Evolutionary conservation across 257 asterid genomes (phyloP).

Genomic region (Nicotiana noctiflora): DNA sequence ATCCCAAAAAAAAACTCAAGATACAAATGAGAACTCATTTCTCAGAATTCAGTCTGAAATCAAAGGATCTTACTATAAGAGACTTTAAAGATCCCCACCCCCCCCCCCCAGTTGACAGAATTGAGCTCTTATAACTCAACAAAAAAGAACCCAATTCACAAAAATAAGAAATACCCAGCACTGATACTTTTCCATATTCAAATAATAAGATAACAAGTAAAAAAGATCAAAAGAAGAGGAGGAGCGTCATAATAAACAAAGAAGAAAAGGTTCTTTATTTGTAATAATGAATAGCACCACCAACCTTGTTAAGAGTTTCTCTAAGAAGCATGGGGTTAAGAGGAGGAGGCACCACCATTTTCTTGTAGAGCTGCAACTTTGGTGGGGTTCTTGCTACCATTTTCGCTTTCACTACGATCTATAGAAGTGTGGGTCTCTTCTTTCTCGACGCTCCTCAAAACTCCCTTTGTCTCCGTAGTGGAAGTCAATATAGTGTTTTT

Average conservation of each 20-base stretch:
- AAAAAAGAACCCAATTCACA: background rate
- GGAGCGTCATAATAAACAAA: background rate
- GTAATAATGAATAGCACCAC: background rate
- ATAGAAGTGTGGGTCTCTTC: background rate
- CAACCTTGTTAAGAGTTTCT: conserved; percentile 68
- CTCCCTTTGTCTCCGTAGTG: conserved; percentile 7
- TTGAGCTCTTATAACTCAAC: background rate
- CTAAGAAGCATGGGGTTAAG: conserved; percentile 62
- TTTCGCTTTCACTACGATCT: background rate
- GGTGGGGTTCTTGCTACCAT: conserved; percentile 96
- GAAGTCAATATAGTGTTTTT: conserved; percentile 14
- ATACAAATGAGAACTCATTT: background rate
- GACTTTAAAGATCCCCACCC: background rate
- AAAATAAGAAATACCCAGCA: background rate
- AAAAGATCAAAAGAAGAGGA: background rate
- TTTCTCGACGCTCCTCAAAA: conserved; percentile 11
- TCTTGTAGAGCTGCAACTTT: conserved; percentile 28
- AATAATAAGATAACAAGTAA: background rate
- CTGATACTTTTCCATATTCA: background rate
- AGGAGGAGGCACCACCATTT: conserved; percentile 32
- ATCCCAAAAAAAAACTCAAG: background rate
- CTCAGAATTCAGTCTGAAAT: background rate
- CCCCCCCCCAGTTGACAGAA: background rate
- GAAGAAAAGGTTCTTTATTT: background rate
- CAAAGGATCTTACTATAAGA: background rate